Evolutionary conservation across 1,284 basidiomycete species (phyloP), one percentile per base, ranked within the genome.

Genomic region (Leccinum olivaceoglutinosum): DNA sequence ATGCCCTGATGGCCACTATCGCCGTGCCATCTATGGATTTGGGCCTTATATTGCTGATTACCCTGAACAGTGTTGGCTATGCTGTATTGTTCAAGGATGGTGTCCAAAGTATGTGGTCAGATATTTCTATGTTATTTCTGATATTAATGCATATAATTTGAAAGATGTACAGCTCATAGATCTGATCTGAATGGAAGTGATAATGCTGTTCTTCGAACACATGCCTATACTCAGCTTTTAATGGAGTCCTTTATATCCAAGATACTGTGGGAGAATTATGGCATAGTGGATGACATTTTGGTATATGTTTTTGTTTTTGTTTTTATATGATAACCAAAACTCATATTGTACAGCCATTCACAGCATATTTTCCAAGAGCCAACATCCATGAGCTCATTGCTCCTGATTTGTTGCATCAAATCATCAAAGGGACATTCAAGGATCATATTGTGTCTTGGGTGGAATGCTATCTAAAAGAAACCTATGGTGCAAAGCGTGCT

Each of bases 111-210:
- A 54, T 54, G 53, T 54, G 5, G 10, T 18, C 46, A 49, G 5
- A 46, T 46, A 18, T 11, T 49, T 49, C 11, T 46, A 49, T 32
- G 32, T 32, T 49, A 12, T 49, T 49, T 49, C 10, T 49, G 18
- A 49, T 21, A 49, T 21, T 49, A 11, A 49, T 49, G 46, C 11
- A 12, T 49, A 49, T 49, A 32, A 8, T 32, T 32, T 32, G 32
- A 54, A 54, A 49, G 53, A 32, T 54, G 53, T 54, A 54, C 53
- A 55, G 54, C 29, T 55, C 54, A 55, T 34, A 55, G 54, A 55
- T 55, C 54, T n/a, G 4, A 55, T 55, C 29, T 55, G 5, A 32
- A 55, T 55, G 54, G 29, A 34, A 55, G 54, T 55, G 5, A 55
- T 2, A 34, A 55, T 55, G 54, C 54, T 55, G 3, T 29, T 55